Percentiles rank a stretch among this genome's conserved stretches.
Conservation (phyloP, 1,284 basidiomycete species). For the Ganoderma boninense region DNA sequence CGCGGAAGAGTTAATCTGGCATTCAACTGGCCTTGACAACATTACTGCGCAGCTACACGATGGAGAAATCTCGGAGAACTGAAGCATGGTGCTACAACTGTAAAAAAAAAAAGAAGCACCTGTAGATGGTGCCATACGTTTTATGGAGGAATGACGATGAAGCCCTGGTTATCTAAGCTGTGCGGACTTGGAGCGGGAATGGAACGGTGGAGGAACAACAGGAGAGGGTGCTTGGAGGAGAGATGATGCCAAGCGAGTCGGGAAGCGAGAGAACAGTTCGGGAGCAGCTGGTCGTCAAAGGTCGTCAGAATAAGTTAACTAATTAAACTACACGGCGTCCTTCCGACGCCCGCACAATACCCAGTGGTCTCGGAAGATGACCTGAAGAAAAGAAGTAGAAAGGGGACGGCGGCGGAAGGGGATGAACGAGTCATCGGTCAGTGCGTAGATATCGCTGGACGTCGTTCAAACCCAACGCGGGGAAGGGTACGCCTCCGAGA, state of each 20-base stretch:
- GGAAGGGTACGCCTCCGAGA: conserved; percentile 51
- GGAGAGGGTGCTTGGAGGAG: neutral
- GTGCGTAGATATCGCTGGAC: conserved; percentile 28
- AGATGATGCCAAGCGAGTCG: neutral
- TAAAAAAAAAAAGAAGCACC: conserved; percentile 1
- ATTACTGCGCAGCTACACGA: neutral
- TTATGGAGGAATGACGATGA: neutral
- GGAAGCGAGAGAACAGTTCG: neutral
- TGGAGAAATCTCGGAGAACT: neutral
- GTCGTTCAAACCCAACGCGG: conserved; percentile 49
- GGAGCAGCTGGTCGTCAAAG: conserved; percentile 15
- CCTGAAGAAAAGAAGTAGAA: neutral
- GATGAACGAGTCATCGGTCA: neutral
- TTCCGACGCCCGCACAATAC: neutral
- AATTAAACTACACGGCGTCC: neutral
- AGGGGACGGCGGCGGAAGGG: neutral
- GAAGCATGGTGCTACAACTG: conserved; percentile 14
- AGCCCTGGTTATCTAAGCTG: neutral
- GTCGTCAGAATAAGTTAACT: conserved; percentile 27
- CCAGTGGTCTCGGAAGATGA: neutral
- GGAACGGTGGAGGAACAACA: neutral
- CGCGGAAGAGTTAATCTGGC: neutral
- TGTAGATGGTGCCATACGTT: neutral
- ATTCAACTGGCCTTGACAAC: neutral
- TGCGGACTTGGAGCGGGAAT: neutral